These are phyloP conservation scores for Colletotrichum tamarilloi DNA, from an alignment of 2,329 filamentous ascomycete species.

Conservation along the genomic window DNA sequence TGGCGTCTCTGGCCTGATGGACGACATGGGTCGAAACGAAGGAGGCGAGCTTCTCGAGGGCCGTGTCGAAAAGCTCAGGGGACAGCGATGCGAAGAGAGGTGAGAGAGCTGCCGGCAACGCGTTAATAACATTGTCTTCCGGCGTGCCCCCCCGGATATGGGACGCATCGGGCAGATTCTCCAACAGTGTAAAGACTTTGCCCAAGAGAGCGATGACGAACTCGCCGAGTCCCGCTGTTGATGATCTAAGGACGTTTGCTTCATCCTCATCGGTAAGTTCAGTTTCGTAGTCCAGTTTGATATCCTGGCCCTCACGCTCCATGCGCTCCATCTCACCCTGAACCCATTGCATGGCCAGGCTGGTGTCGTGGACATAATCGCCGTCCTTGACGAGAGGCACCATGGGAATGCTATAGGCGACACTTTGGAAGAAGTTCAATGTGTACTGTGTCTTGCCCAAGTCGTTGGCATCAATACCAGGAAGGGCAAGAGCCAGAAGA, in stretches of 20 bases:
- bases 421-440: slow-evolving; percentile 92
- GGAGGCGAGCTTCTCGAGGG: slow-evolving; percentile 88
- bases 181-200: slow-evolving; percentile 93
- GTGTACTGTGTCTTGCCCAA: slow-evolving; percentile 96
- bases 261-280: slow-evolving; percentile 90
- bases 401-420: slow-evolving; percentile 96
- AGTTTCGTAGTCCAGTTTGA: slow-evolving; percentile 85
- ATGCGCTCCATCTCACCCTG: slow-evolving; percentile 92
- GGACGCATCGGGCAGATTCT: slow-evolving; percentile 93
- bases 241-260: slow-evolving; percentile 88
- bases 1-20: slow-evolving; percentile 94
- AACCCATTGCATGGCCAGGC: slow-evolving; percentile 91
- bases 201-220: slow-evolving; percentile 92
- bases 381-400: slow-evolving; percentile 79
- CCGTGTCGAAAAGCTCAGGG: slow-evolving; percentile 91
- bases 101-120: slow-evolving; percentile 88
- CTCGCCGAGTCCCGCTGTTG: slow-evolving; percentile 92
- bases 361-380: slow-evolving; percentile 76
- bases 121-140: slow-evolving; percentile 97
- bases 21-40: slow-evolving; percentile 96
- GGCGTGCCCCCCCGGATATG: slow-evolving; percentile 90
- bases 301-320: slow-evolving; percentile 85
- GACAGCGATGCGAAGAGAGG: slow-evolving; percentile 92
- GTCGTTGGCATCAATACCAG: slow-evolving; percentile 97
- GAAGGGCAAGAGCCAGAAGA: slow-evolving; percentile 88